These are phyloP conservation scores for Pseudogymnoascus sp. DNA, from an alignment of 2,329 filamentous ascomycete species.

Conservation along the genomic window DNA sequence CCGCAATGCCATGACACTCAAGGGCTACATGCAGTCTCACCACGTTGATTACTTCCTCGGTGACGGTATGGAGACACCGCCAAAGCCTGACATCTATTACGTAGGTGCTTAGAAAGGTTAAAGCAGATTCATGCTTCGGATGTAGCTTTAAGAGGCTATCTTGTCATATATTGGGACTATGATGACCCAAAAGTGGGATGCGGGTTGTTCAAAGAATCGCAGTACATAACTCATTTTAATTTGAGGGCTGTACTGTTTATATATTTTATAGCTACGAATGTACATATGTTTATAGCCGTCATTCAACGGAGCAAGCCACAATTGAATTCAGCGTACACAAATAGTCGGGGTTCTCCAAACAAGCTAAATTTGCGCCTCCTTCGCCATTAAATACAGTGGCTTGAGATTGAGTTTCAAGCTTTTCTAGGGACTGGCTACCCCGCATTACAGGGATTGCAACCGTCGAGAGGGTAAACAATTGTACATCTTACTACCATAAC, in stretches of 20 bases:
- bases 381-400: not conserved
- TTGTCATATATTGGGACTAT: too few relatives aligned
- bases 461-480: not conserved
- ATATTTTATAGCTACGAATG: too few relatives aligned
- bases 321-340: too few relatives aligned
- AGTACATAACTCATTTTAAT: too few relatives aligned
- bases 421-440: not conserved
- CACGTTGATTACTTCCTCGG: constrained; percentile 4
- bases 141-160: not conserved
- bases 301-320: too few relatives aligned
- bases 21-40: not conserved
- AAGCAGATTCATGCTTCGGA: not conserved
- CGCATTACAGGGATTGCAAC: not conserved
- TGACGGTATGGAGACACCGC: not conserved
- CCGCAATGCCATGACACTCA: constrained; percentile 4
- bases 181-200: too few relatives aligned
- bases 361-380: too few relatives aligned
- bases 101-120: not conserved
- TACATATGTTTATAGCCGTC: too few relatives aligned
- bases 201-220: too few relatives aligned
- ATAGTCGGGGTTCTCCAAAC: too few relatives aligned
- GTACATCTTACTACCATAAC: not conserved
- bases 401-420: not conserved
- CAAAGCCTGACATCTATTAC: not conserved
- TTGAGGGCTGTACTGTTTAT: too few relatives aligned